Evolutionary conservation across 768 basidiomycete species (phyloP), one percentile per base, ranked within the genome.

Genomic region (Mycena vitilis): DNA sequence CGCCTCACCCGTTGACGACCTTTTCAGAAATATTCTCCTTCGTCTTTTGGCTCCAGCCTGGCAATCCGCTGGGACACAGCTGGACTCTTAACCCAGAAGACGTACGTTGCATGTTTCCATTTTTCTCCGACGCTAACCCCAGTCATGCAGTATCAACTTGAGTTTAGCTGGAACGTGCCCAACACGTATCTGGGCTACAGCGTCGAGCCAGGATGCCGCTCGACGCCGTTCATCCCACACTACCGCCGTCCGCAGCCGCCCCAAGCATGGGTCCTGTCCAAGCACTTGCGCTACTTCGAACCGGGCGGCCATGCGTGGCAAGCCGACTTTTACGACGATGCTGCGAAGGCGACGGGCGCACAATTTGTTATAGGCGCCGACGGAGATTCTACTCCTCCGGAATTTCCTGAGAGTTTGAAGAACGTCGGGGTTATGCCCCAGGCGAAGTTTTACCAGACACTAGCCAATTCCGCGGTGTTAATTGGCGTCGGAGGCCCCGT

Each of bases 61-160:
- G 15, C 2, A 56, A 63, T 53, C 73, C 77, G 1, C 70, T 73
- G 4, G 78, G 74, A 37, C 74, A 74, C 12, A 73, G 76, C 68
- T 80, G 79, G 81, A 77, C 79, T 12, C 68, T 81, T 23, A 75
- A 75, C 18, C 78, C 80, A 11, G 78, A 79, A 42, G 66, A 66
- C 23, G 70, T 69, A 10, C 49, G 55, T 55, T 11, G 40, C 11
- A 15, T 22, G 2, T 20, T 38, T 34, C 20, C 37, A n/a, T n/a
- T n/a, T n/a, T 5, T 23, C 40, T 22, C 75, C 76, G 53, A 75
- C 74, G 42, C 74, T 79, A n/a, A 77, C 75, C 73, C 9, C 30
- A n/a, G 12, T 22, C n/a, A 34, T 38, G 5, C 25, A 68, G 61
- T 68, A 63, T 75, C 42, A 45, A 44, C 20, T 7, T 22, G 44